Evolutionary conservation across 176 grass and related monocot genomes (phyloP), one percentile per base, ranked within the genome.

Genomic region (Elaeis guineensis): DNA sequence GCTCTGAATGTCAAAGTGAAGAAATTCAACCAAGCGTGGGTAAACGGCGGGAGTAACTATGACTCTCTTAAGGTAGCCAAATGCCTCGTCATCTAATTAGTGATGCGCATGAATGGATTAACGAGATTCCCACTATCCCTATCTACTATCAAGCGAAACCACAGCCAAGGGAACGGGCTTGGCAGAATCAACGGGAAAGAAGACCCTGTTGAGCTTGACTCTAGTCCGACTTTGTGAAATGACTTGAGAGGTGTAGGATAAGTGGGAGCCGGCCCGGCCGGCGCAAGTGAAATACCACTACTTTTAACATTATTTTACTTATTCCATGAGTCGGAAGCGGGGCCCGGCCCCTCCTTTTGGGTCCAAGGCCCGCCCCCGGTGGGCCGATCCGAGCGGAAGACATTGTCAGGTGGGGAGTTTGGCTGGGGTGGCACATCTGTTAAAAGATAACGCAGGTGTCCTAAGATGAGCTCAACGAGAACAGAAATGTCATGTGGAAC

Each of bases 371-470:
- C 29, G 29, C 29, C 29, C 29, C 3, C 26, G 26, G 30, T 21
- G 32, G 28, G 50, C 56, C 65, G 78, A 81, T 82, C 72, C 72
- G 66, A 66, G 66, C 61, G 79, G 79, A 82, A 82, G 79, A 77
- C 73, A 82, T 82, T 82, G 79, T 82, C 67, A 77, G 55, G 73
- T 77, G 73, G 79, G 79, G 79, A 77, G 72, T 82, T 82, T 82
- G 73, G 73, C 73, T 82, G 73, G 79, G 61, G 79, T 25, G 59
- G 55, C 55, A 58, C 55, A 58, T 58, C 55, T 25, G 55, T 64
- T 64, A 64, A 64, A 64, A 64, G 52, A 74, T 74, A 74, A 77
- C 74, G 74, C 74, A 77, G 55, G 74, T 78, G 66, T 78, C 75
- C 75, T 78, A 78, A 78, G 75, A 78, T 78, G 75, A 78, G 75